Conservation (phyloP, 768 basidiomycete genomes). For the Lactifluus volemus region DNA sequence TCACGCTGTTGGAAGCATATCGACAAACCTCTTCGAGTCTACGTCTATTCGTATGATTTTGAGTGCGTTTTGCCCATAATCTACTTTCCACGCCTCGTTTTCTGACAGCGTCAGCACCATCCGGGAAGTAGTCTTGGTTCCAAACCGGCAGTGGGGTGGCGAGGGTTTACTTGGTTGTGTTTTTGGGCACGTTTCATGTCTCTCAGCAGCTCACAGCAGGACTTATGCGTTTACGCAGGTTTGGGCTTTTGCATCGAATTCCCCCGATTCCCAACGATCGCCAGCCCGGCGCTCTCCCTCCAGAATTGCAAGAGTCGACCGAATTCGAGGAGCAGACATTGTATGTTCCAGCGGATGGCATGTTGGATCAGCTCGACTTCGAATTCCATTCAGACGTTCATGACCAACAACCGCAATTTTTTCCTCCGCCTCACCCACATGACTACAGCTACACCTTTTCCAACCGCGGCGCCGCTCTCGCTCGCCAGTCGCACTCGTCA, state of each 20-base stretch:
- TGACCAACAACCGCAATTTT: constrained; percentile 21
- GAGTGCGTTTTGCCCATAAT: constrained; percentile 49
- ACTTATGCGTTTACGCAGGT: constrained; percentile 36
- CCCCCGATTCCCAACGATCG: constrained; percentile 64
- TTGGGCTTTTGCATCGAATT: constrained; percentile 88
- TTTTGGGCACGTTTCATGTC: constrained; percentile 61
- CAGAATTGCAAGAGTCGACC: constrained; percentile 40
- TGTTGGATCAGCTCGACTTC: constrained; percentile 32
- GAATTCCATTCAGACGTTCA: constrained; percentile 22
- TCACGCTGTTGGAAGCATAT: constrained; percentile 51
- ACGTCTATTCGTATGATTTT: constrained; percentile 95
- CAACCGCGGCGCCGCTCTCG: constrained; percentile 14
- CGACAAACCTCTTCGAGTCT: constrained; percentile 88
- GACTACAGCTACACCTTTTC: constrained; percentile 19
- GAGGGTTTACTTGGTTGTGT: constrained; percentile 93
- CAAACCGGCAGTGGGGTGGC: constrained; percentile 96
- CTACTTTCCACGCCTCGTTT: background rate
- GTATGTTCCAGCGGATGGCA: constrained; percentile 71
- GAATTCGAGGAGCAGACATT: constrained; percentile 57
- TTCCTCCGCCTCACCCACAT: constrained; percentile 9
- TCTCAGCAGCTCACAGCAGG: background rate
- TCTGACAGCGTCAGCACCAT: constrained; percentile 50
- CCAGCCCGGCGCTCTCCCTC: constrained; percentile 46
- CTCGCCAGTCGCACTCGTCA: constrained; percentile 2
- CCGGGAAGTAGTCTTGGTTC: constrained; percentile 88